Conservation (phyloP, 116 monocot species). For the Posidonia oceanica region DNA sequence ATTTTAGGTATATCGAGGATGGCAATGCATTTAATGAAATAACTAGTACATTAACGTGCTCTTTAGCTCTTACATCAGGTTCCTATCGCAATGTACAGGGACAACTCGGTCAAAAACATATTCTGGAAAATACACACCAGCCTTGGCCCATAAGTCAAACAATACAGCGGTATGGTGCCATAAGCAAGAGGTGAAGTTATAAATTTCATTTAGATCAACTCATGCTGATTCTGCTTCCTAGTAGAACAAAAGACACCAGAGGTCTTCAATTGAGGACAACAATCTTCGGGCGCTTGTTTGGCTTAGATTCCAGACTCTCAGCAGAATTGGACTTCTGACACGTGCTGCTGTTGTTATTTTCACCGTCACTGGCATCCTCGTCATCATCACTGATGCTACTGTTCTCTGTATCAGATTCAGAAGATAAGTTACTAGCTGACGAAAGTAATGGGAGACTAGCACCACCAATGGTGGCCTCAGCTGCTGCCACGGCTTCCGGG, state of each 20-base stretch:
- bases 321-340: background rate
- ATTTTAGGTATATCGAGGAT: no score
- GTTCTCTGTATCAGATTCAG: background rate
- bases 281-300: conserved; percentile 43
- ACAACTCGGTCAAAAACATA: no score
- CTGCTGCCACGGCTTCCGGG: conserved; percentile 49
- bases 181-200: no score
- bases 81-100: no score
- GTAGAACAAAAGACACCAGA: background rate
- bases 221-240: background rate
- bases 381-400: background rate
- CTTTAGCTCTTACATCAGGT: no score
- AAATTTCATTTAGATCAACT: no score
- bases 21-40: no score
- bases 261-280: conserved; percentile 28
- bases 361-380: conserved; percentile 12
- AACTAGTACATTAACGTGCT: no score
- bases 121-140: no score
- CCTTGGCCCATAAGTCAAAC: no score
- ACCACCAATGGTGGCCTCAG: conserved; percentile 35
- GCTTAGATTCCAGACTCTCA: background rate
- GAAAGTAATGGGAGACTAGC: conserved; percentile 7
- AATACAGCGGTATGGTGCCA: no score
- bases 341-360: background rate
- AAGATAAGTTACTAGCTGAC: background rate